Conservation (phyloP, 163 green algal genomes). For the Prototheca wickerhamii region DNA sequence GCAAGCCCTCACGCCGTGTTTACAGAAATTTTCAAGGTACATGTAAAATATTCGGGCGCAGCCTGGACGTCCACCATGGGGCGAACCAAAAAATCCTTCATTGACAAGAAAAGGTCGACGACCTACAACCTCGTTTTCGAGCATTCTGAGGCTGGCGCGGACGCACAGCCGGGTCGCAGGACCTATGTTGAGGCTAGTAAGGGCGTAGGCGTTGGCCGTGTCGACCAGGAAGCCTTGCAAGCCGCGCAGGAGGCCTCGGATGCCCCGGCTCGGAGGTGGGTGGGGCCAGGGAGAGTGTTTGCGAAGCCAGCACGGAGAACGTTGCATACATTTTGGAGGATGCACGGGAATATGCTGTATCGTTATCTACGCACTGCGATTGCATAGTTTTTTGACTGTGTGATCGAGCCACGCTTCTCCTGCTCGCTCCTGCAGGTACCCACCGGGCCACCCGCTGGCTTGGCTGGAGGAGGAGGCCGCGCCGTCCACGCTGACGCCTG, state of each 20-base stretch:
- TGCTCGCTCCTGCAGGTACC: slow-evolving; percentile 18
- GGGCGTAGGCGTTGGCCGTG: slow-evolving; percentile 16
- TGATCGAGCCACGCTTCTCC: background rate
- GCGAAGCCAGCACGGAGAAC: background rate
- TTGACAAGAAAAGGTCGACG: slow-evolving; percentile 76
- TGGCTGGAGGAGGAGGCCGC: slow-evolving; percentile 37
- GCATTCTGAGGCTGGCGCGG: slow-evolving; percentile 24
- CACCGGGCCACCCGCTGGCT: slow-evolving; percentile 33
- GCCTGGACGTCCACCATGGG: background rate
- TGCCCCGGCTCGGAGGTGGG: slow-evolving; percentile 8
- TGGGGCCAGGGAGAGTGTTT: background rate
- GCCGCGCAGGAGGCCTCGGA: slow-evolving; percentile 5
- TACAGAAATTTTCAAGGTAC: background rate
- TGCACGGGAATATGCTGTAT: background rate
- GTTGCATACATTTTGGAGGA: background rate
- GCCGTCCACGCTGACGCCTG: slow-evolving; percentile 34
- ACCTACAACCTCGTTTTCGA: slow-evolving; percentile 77
- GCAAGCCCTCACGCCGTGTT: background rate
- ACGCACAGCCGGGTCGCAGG: slow-evolving; percentile 15
- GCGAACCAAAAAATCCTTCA: slow-evolving; percentile 69
- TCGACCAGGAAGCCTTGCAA: slow-evolving; percentile 16
- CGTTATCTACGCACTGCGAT: slow-evolving; percentile 3
- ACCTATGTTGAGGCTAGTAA: slow-evolving; percentile 18
- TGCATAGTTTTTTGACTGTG: background rate
- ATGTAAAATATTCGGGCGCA: background rate